Evolutionary conservation across 192 early-diverging fungal genomes (phyloP).

Genomic region (Geosiphon pyriformis): DNA sequence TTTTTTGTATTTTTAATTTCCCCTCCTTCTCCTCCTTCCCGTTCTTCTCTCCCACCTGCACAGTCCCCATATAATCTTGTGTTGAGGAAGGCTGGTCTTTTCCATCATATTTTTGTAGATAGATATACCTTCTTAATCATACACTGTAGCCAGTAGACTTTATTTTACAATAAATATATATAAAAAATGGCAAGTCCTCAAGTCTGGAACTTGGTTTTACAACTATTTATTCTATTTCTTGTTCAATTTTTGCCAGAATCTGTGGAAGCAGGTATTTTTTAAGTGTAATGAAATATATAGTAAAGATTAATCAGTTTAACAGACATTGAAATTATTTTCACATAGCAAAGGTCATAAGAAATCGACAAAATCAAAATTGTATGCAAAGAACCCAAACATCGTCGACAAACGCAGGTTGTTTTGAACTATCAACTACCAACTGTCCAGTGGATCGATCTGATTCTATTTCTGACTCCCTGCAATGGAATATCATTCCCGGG

Average conservation of each 20-base stretch:
- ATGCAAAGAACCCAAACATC: background rate
- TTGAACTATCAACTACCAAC: background rate
- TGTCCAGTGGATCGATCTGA: constrained; percentile 5
- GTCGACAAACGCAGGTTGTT: background rate
- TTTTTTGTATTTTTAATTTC: no score
- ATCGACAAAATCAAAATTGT: background rate
- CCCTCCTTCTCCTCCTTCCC: no score
- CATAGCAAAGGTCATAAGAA: constrained; percentile 6
- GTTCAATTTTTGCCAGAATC: background rate
- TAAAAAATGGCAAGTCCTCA: background rate
- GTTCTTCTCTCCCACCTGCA: no score
- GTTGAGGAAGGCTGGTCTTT: no score
- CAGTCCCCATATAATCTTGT: no score
- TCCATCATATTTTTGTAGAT: no score
- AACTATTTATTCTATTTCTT: background rate
- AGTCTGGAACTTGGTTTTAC: background rate
- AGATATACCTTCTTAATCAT: no score
- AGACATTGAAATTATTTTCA: background rate
- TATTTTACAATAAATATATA: no score
- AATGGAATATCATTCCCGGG: constrained; percentile 11
- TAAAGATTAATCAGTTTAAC: background rate
- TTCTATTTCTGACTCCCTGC: background rate
- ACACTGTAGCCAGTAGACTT: no score
- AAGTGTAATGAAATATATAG: background rate
- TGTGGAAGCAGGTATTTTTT: background rate